Evolutionary conservation across 257 asterid species (phyloP).

Genomic region (Solanum pennellii): DNA sequence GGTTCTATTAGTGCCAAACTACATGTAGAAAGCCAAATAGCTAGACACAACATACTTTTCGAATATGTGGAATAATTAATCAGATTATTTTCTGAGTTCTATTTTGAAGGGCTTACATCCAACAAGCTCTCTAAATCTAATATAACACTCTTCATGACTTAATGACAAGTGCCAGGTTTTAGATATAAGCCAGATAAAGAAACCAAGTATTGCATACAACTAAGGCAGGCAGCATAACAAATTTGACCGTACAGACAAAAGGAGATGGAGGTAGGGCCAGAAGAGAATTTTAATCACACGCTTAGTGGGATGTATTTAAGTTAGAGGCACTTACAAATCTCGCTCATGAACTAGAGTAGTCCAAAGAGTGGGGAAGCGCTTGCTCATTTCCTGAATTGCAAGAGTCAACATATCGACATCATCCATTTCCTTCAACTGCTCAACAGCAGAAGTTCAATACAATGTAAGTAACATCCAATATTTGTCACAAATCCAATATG

Average conservation of each 20-base stretch:
- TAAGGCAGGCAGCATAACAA: background rate
- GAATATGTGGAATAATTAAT: background rate
- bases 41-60: background rate
- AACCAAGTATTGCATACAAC: background rate
- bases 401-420: slow-evolving; percentile 86
- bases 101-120: background rate
- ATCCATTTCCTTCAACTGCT: slow-evolving; percentile 94
- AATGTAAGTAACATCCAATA: background rate
- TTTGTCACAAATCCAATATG: background rate
- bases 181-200: background rate
- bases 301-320: background rate
- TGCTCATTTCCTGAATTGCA: slow-evolving; percentile 91
- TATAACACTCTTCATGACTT: background rate
- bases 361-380: slow-evolving; percentile 82
- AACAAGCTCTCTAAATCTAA: background rate
- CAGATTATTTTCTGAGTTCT: background rate
- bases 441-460: slow-evolving; percentile 6
- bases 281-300: background rate
- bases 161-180: background rate
- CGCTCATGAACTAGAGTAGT: slow-evolving; percentile 93
- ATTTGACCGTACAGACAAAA: background rate
- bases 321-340: slow-evolving; percentile 49
- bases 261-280: background rate
- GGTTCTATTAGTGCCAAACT: background rate
- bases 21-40: background rate